Evolutionary conservation across 345 rosid genomes (phyloP).

Genomic region (Cochlearia excelsa): DNA sequence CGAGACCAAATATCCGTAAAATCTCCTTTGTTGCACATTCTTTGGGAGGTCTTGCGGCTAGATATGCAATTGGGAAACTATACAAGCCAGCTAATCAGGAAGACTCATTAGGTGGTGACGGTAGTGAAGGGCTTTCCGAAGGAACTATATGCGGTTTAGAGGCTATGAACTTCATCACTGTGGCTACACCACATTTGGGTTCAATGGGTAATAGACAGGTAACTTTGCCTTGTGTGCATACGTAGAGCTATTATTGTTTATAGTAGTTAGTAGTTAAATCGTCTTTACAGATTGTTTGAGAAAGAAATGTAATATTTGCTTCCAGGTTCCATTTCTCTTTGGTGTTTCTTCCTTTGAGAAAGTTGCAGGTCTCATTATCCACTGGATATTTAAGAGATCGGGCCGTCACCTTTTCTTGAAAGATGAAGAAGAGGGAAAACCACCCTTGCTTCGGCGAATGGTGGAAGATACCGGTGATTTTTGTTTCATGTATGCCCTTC

Average conservation of each 20-base stretch:
- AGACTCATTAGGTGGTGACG: constrained; percentile 29
- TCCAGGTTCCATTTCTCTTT: constrained; percentile 97
- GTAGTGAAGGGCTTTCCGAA: constrained; percentile 31
- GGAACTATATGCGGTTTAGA: constrained; percentile 80
- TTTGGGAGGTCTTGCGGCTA: constrained; percentile 85
- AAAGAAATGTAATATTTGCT: constrained; percentile 11
- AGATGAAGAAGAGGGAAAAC: constrained; percentile 77
- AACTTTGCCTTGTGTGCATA: not conserved
- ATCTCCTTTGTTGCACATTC: constrained; percentile 94
- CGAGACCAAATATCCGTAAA: constrained; percentile 59
- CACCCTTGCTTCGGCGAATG: constrained; percentile 81
- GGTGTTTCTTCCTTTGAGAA: constrained; percentile 88
- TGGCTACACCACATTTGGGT: constrained; percentile 97
- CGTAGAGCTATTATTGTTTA: not conserved
- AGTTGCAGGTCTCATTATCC: constrained; percentile 74
- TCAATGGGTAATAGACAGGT: constrained; percentile 98
- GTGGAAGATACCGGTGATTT: constrained; percentile 58
- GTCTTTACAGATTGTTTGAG: not conserved
- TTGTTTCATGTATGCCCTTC: constrained; percentile 61
- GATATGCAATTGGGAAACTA: constrained; percentile 89
- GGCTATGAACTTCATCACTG: constrained; percentile 83
- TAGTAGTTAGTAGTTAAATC: constrained; percentile 6
- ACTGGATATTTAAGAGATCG: constrained; percentile 91
- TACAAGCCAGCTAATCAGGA: constrained; percentile 53
- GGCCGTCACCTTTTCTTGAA: constrained; percentile 91